Evolutionary conservation across 2,329 filamentous ascomycete species (phyloP).

Genomic region (Endocalyx cinctus): DNA sequence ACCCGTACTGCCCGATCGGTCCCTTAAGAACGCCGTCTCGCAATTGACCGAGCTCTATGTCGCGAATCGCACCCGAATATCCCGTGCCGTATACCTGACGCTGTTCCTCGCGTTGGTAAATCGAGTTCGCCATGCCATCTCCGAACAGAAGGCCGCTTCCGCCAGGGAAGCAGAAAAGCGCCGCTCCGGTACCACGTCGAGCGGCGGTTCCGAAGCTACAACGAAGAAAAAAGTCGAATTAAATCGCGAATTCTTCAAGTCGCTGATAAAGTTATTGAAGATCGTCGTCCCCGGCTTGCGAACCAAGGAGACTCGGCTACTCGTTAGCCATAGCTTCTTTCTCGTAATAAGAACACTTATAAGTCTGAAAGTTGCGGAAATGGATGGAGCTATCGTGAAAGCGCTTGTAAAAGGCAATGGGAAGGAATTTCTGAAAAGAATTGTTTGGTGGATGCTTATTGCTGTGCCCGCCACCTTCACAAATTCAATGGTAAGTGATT

Average conservation of each 20-base stretch:
- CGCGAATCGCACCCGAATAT: constrained; percentile 75
- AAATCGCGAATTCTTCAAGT: constrained; percentile 76
- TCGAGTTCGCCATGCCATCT: constrained; percentile 85
- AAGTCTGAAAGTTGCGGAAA: constrained; percentile 90
- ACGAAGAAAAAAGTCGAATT: constrained; percentile 73
- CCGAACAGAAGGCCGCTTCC: constrained; percentile 85
- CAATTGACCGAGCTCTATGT: constrained; percentile 70
- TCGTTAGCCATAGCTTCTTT: constrained; percentile 91
- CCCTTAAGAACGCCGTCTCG: constrained; percentile 60
- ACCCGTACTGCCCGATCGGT: constrained; percentile 58
- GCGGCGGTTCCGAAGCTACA: constrained; percentile 23
- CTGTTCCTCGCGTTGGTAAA: constrained; percentile 77
- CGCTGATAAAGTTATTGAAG: constrained; percentile 69
- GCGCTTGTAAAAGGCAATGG: constrained; percentile 87
- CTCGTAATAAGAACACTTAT: constrained; percentile 86
- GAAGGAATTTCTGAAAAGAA: constrained; percentile 78
- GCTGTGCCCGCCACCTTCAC: constrained; percentile 95
- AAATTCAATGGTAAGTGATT: constrained; percentile 80
- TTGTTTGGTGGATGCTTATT: constrained; percentile 98
- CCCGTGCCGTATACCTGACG: constrained; percentile 76
- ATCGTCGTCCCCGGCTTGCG: constrained; percentile 90
- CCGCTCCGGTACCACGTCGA: constrained; percentile 47
- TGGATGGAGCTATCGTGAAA: constrained; percentile 92
- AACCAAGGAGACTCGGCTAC: constrained; percentile 79
- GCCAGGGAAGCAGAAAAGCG: constrained; percentile 59